Base-by-base conservation (phyloP, 176 grass and related monocot genomes). In the Aegilops tauschii region DNA sequence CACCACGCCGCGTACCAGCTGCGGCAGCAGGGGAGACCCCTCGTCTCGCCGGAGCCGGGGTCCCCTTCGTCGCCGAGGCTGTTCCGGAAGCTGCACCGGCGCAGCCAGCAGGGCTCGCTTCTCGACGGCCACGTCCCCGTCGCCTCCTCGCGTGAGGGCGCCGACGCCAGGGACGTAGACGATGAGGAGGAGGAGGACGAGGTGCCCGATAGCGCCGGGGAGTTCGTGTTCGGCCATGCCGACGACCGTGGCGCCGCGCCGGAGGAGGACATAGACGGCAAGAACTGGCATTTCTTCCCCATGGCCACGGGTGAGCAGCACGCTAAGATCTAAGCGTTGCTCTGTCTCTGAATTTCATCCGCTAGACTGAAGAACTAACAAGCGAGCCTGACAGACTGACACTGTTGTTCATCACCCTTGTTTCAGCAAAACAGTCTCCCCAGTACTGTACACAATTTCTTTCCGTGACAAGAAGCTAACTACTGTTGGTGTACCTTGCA, bases 21-120 rank as follows among this genome's bases (percentile, higher is more conserved):
- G 80, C 77, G 84, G 13, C 88, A 86, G 18, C 88, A 89, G 0
- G 92, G 88, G 1, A 94, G 92, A 86, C 86, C 45, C 45, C 45
- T 90, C 23, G 77, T 86, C 37, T 93, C 92, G 6, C 92, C 92
- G 40, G 88, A 30, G 31, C 86, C 92, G 40, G 88, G 42, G 17
- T 90, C 78, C 72, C 52, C 52, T 20, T 63, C 78, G 14, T 88
- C 89, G 35, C 87, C 87, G 31, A 77, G 9, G 81, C 49, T 82
- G 71, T 86, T 83, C 68, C 68, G 50, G 44, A 88, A 59, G 62
- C 44, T 34, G 29, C 88, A 68, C 52, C 82, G 79, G 29, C 74
- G 80, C 50, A 81, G 65, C 16, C 76, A 84, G 25, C 84, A 81
- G 30, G 88, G 84, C 28, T 79, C 83, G 21, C 87, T 92, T 62